Base-by-base conservation (phyloP, 371 early-diverging fungal species). In the Mucor circinelloides region DNA sequence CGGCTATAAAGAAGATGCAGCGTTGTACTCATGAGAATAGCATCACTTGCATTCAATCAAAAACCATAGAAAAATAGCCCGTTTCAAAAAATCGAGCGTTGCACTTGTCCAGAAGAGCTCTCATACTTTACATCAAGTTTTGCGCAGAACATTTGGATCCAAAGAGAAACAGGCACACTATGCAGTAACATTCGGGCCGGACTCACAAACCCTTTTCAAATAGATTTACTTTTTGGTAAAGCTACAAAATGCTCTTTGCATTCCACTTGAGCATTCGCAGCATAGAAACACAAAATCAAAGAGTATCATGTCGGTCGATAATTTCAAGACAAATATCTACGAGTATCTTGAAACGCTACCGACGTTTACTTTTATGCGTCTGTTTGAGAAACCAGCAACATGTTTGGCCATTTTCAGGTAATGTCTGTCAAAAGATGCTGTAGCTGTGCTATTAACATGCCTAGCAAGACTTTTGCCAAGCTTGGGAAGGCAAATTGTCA, bases 321-420 rank as follows among this genome's bases (percentile, higher is more conserved):
- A 83, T 38, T 83, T 90, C 73, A 88, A 88, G 60, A 81, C 87
- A 27, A 89, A 85, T 28, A 91, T 93, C 59, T 89, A 90, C 68
- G 93, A 93, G 56, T 94, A 92, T 75, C 86, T 96, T 2, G 93
- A 94, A 75, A 86, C 89, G 3, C 81, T 96, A 30, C 94, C 94
- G 1, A 78, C 84, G 17, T 76, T 83, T 56, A 92, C 92, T 12
- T 90, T 93, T 65, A 85, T 89, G 54, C 84, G 91, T 0, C 81
- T 97, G 28, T 97, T 94, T 67, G 79, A 89, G 61, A 93, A 93
- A 58, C 97, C 97, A 13, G 92, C 98, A 13, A 94, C 97, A 69
- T 97, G 96, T 73, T 84, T 97, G 44, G 96, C 97, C 25, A 89
- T 96, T 56, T 92, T 96, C 68, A 87, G 98, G 93, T 93, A 79